Conservation (phyloP, 2,329 filamentous ascomycete genomes). For the Aspergillus oerlinghausenensis region DNA sequence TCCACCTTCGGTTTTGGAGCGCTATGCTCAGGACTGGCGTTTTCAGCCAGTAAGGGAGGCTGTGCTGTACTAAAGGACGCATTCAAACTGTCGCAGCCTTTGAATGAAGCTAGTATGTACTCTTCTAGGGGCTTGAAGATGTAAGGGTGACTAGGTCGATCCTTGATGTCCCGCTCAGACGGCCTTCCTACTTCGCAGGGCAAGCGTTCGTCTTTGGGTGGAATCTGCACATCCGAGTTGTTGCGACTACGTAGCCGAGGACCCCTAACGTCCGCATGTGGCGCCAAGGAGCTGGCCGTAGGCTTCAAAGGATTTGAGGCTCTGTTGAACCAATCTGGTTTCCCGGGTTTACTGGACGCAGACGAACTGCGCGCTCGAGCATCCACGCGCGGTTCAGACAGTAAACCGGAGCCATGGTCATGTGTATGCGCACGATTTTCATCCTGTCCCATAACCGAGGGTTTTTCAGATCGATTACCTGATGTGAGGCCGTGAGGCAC, state of each 20-base stretch:
- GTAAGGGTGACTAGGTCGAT: constrained; percentile 32
- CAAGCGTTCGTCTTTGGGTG: constrained; percentile 17
- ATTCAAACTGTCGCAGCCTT: constrained; percentile 68
- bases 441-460: constrained; percentile 8
- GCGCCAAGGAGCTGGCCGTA: constrained; percentile 3
- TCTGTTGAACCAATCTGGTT: constrained; percentile 10
- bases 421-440: constrained; percentile 8
- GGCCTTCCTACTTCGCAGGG: constrained; percentile 15
- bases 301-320: constrained; percentile 16
- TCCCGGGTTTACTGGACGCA: constrained; percentile 19
- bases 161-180: constrained; percentile 36
- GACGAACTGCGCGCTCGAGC: constrained; percentile 25
- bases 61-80: constrained; percentile 63
- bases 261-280: constrained; percentile 17
- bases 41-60: constrained; percentile 38
- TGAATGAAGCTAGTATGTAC: constrained; percentile 66
- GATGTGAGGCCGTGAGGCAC: constrained; percentile 17
- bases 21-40: constrained; percentile 45
- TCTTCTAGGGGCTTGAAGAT: constrained; percentile 76
- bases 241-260: constrained; percentile 20
- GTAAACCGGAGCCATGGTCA: constrained; percentile 9
- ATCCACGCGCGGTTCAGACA: constrained; percentile 16
- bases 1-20: constrained; percentile 29
- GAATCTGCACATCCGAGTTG: constrained; percentile 26
- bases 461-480: constrained; percentile 9